A percentile compares a stretch with the other conserved stretches of the same genome.
Conservation (phyloP, 2,329 filamentous ascomycete genomes). For the Pseudonectria buxi region DNA sequence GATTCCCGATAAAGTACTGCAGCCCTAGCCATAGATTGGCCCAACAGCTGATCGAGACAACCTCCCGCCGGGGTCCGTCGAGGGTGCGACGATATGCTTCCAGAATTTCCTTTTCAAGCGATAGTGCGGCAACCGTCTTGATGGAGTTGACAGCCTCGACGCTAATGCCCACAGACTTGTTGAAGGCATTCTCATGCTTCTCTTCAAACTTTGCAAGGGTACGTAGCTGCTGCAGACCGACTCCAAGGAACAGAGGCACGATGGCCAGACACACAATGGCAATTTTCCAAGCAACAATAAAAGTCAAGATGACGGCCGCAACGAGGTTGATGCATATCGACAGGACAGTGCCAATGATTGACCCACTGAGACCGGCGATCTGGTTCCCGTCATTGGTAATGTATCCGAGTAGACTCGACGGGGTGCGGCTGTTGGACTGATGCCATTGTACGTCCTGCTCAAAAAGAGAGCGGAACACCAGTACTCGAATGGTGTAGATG, state of each 20-base stretch:
- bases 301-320: conserved; percentile 57
- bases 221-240: conserved; percentile 59
- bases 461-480: conserved; percentile 56
- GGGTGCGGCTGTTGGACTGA: conserved; percentile 51
- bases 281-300: conserved; percentile 68
- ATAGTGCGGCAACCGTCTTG: conserved; percentile 51
- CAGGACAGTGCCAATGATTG: conserved; percentile 60
- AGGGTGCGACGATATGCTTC: conserved; percentile 44
- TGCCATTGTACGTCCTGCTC: conserved; percentile 64
- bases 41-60: conserved; percentile 35
- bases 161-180: conserved; percentile 53
- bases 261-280: conserved; percentile 61
- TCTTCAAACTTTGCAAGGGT: conserved; percentile 54
- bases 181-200: conserved; percentile 55
- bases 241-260: conserved; percentile 60
- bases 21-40: conserved; percentile 53
- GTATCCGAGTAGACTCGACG: conserved; percentile 54
- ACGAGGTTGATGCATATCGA: conserved; percentile 60
- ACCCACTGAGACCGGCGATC: conserved; percentile 59
- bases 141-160: conserved; percentile 59
- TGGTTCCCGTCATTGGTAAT: conserved; percentile 62
- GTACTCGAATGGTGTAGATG: conserved; percentile 52
- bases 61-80: conserved; percentile 44
- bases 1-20: conserved; percentile 51
- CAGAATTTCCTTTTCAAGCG: conserved; percentile 41